Evolutionary conservation across 164 flowering plant genomes (phyloP).

Genomic region (Pachysandra terminalis): DNA sequence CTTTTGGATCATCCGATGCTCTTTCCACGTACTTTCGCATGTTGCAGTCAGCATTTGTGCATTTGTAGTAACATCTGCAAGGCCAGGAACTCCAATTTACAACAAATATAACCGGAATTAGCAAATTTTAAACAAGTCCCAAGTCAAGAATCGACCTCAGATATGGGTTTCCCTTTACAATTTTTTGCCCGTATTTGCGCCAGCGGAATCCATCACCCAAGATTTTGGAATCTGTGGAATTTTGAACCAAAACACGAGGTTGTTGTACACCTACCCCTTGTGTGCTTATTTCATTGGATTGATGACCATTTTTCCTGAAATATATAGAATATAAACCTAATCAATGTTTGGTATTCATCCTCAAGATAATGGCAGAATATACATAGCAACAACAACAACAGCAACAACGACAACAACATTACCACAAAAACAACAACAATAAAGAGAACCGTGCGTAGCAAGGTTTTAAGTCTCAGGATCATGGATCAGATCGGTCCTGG

Average conservation of each 20-base stretch:
- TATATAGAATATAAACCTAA: neutral
- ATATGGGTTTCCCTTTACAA: conserved; percentile 88
- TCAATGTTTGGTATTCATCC: neutral
- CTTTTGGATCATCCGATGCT: conserved; percentile 68
- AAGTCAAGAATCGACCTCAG: conserved; percentile 55
- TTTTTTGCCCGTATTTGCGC: conserved; percentile 98
- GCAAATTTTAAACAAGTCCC: too few relatives aligned
- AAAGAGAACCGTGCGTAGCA: too few relatives aligned
- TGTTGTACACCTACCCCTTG: conserved; percentile 36
- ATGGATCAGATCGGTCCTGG: too few relatives aligned
- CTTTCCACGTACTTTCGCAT: conserved; percentile 89
- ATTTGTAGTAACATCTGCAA: conserved; percentile 85
- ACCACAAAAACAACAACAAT: too few relatives aligned
- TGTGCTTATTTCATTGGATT: conserved; percentile 34
- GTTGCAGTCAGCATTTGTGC: conserved; percentile 70
- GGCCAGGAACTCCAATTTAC: conserved; percentile 4
- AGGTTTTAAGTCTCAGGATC: too few relatives aligned
- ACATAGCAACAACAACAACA: too few relatives aligned
- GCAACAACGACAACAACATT: too few relatives aligned
- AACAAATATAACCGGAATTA: too few relatives aligned
- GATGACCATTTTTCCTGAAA: conserved; percentile 53
- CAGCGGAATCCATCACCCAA: conserved; percentile 89
- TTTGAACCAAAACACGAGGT: conserved; percentile 42
- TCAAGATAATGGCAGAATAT: too few relatives aligned
- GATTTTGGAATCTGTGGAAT: conserved; percentile 52